Percentiles rank a stretch among this genome's conserved stretches.
phyloP scores from a whole-genome alignment of 2,329 filamentous ascomycete species.

The Ophiognomonia clavigignenti-juglandacearum region DNA sequence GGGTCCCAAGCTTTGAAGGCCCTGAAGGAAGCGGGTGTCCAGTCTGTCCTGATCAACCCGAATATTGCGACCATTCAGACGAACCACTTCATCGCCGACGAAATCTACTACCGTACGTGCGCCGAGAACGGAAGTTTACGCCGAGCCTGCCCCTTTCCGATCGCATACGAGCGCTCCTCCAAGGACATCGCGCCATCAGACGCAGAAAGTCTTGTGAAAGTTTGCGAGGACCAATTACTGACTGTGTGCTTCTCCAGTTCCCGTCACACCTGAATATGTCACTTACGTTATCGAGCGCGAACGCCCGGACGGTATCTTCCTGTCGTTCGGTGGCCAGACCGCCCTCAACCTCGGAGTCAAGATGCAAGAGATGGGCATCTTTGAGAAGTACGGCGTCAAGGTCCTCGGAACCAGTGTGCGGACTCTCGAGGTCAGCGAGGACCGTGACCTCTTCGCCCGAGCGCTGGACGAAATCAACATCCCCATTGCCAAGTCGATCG shows the following conservation, averaged over 20 bases:
- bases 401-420: conserved; percentile 93
- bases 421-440: conserved; percentile 90
- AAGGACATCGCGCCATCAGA: neutral
- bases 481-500: conserved; percentile 93
- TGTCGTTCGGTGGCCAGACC: conserved; percentile 96
- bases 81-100: conserved; percentile 90
- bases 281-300: conserved; percentile 96
- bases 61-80: conserved; percentile 99
- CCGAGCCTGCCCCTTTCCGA: neutral
- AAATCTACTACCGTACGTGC: conserved; percentile 75
- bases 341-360: conserved; percentile 94
- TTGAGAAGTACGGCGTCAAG: conserved; percentile 91
- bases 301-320: conserved; percentile 91
- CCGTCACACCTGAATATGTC: conserved; percentile 96
- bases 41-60: conserved; percentile 91
- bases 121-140: neutral
- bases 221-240: neutral
- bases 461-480: conserved; percentile 96
- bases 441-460: conserved; percentile 93
- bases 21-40: conserved; percentile 87
- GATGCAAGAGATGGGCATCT: conserved; percentile 94
- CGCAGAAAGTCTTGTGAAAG: neutral
- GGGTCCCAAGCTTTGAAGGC: conserved; percentile 96
- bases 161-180: neutral
- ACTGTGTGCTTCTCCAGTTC: conserved; percentile 38